Evolutionary conservation across 2,329 filamentous ascomycete genomes (phyloP).

Genomic region (Monosporascus sp.): DNA sequence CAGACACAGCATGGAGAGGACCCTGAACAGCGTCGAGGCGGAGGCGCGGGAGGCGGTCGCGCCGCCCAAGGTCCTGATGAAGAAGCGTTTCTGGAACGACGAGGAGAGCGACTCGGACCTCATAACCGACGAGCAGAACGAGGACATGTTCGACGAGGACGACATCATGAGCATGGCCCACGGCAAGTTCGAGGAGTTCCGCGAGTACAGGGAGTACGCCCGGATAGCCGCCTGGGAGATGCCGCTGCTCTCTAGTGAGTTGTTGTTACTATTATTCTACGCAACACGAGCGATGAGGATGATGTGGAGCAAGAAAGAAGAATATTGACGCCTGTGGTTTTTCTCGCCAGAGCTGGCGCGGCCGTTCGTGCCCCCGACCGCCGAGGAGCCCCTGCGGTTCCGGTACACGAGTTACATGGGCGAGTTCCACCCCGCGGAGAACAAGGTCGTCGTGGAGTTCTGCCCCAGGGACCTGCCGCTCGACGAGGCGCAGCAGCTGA

Average conservation of each 20-base stretch:
- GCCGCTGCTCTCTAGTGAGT: conserved; percentile 80
- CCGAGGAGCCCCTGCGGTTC: conserved; percentile 75
- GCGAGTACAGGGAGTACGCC: conserved; percentile 84
- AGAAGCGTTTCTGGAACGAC: conserved; percentile 20
- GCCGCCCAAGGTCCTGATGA: not conserved
- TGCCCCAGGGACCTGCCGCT: conserved; percentile 67
- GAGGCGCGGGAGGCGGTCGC: conserved; percentile 26
- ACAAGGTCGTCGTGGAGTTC: conserved; percentile 94
- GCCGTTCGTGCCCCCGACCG: conserved; percentile 68
- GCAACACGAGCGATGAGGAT: no score
- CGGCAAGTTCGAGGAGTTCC: conserved; percentile 78
- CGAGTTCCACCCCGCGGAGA: conserved; percentile 83
- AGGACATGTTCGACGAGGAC: conserved; percentile 66
- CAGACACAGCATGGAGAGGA: conserved; percentile 13
- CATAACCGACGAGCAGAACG: conserved; percentile 18
- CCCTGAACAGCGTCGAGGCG: conserved; percentile 26
- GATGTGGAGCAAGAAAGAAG: not conserved
- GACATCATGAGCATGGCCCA: conserved; percentile 82
- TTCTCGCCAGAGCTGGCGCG: conserved; percentile 65
- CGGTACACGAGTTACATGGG: conserved; percentile 96
- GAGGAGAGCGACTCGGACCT: conserved; percentile 23
- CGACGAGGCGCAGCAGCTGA: conserved; percentile 62
- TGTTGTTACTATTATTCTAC: not conserved
- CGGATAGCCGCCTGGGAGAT: conserved; percentile 92
- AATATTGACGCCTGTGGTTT: conserved; percentile 9